These are phyloP conservation scores for Clausena lansium DNA, from an alignment of 345 rosid species.

Conservation along the genomic window DNA sequence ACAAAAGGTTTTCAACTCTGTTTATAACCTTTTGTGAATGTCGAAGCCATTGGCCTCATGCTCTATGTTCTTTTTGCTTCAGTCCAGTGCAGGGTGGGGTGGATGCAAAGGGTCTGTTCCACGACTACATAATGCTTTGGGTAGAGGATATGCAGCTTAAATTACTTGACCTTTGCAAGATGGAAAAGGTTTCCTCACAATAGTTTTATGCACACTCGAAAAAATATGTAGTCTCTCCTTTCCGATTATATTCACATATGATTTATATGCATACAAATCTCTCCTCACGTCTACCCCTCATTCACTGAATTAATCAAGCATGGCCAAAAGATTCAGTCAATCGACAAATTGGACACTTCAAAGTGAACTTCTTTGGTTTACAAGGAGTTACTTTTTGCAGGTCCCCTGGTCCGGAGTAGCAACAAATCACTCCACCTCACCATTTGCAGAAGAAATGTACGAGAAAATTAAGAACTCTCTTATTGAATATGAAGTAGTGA, in stretches of 20 bases:
- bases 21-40: not conserved
- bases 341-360: slow-evolving; percentile 6
- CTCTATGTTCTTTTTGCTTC: slow-evolving; percentile 24
- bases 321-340: not conserved
- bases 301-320: not conserved
- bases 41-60: slow-evolving; percentile 16
- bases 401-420: slow-evolving; percentile 84
- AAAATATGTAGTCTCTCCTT: no score
- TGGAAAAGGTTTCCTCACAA: slow-evolving; percentile 65
- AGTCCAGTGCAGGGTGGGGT: slow-evolving; percentile 85
- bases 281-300: not conserved
- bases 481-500: slow-evolving; percentile 78
- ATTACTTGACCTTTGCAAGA: slow-evolving; percentile 84
- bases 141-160: slow-evolving; percentile 90
- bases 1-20: slow-evolving; percentile 10
- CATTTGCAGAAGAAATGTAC: slow-evolving; percentile 93
- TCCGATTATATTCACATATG: not conserved
- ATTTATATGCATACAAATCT: not conserved
- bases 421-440: slow-evolving; percentile 86
- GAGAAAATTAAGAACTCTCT: slow-evolving; percentile 74
- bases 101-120: slow-evolving; percentile 73
- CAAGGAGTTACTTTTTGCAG: slow-evolving; percentile 37
- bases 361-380: not conserved
- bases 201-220: not conserved
- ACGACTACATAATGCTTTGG: slow-evolving; percentile 84